Evolutionary conservation across 441 rosid genomes (phyloP).

Genomic region (Bocquillonia castaneifolia): DNA sequence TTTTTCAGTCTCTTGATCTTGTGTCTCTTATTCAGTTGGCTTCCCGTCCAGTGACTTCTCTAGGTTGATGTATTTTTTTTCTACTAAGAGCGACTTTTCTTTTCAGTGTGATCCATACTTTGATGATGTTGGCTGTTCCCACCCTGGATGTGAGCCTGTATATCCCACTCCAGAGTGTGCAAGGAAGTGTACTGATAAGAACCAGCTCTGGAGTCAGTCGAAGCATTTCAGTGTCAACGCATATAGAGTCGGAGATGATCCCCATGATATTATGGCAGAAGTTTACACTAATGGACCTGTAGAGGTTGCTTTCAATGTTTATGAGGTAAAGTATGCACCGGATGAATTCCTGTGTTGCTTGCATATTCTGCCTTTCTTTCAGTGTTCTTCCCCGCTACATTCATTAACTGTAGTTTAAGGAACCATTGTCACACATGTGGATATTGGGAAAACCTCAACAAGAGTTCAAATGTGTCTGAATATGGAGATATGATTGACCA

Average conservation of each 20-base stretch:
- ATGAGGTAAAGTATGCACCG: conserved; percentile 50
- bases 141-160: conserved; percentile 95
- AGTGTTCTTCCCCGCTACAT: background rate
- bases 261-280: conserved; percentile 74
- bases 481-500: too few species aligned
- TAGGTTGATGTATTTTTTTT: conserved; percentile 6
- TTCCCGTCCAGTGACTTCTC: conserved; percentile 17
- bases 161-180: conserved; percentile 81
- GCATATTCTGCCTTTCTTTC: background rate
- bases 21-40: background rate
- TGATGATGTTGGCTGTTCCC: conserved; percentile 75
- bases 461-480: background rate
- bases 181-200: conserved; percentile 59
- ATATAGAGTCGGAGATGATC: conserved; percentile 60
- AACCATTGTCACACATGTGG: background rate
- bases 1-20: background rate
- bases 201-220: conserved; percentile 69
- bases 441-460: background rate
- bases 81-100: conserved; percentile 11
- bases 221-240: conserved; percentile 70
- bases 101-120: conserved; percentile 88
- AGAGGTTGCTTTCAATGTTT: conserved; percentile 81
- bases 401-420: background rate
- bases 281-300: conserved; percentile 81
- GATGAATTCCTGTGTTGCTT: conserved; percentile 4